Evolutionary conservation across 148 eudicot species (phyloP).

Genomic region (Talinum fruticosum): DNA sequence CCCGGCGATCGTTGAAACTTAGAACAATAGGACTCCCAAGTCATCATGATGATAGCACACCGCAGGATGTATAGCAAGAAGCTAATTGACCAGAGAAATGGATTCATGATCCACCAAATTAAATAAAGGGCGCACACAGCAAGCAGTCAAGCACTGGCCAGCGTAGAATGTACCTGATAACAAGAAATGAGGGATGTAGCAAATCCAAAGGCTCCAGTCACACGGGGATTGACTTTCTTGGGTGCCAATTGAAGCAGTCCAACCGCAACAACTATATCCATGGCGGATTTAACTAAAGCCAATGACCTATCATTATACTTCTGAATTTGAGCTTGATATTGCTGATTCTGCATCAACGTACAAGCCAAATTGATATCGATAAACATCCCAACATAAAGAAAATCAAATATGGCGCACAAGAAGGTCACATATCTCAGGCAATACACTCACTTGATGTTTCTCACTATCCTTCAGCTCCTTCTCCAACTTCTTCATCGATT

Average conservation of each 20-base stretch:
- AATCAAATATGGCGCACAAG: background rate
- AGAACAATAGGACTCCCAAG: too few relatives aligned
- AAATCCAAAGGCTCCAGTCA: constrained; percentile 89
- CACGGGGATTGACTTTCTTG: constrained; percentile 94
- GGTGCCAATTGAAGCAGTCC: constrained; percentile 94
- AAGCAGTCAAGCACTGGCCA: background rate
- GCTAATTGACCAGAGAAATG: background rate
- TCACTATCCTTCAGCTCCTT: constrained; percentile 70
- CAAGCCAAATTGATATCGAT: background rate
- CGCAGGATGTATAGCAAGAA: background rate
- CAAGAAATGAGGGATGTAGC: constrained; percentile 85
- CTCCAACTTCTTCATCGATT: constrained; percentile 79
- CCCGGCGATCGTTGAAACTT: too few relatives aligned
- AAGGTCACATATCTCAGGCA: background rate
- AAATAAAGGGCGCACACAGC: background rate
- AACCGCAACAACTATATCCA: constrained; percentile 88
- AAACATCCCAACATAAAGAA: background rate
- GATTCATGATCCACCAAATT: background rate
- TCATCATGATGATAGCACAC: background rate
- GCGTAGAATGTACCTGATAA: constrained; percentile 65
- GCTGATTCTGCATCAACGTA: constrained; percentile 57
- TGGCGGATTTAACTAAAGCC: constrained; percentile 69
- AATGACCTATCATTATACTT: constrained; percentile 79
- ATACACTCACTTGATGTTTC: constrained; percentile 55
- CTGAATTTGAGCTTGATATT: constrained; percentile 58